Evolutionary conservation across 768 basidiomycete genomes (phyloP).

Genomic region (Candolleomyces eurysporus): DNA sequence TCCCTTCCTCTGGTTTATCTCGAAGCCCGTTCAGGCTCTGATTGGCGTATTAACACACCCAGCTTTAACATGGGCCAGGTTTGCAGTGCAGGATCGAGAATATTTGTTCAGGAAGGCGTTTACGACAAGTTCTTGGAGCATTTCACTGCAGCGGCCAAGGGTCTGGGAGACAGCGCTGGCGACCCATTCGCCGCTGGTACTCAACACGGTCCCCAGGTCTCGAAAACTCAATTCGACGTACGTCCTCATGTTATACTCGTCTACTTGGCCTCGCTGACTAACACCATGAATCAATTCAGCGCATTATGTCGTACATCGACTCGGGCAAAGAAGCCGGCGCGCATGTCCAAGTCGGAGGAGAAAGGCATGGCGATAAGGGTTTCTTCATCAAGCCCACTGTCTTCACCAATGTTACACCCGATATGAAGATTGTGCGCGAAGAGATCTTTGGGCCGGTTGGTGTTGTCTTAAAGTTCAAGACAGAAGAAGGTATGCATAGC

Average conservation of each 20-base stretch:
- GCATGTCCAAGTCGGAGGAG: conserved; percentile 58
- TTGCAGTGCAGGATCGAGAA: conserved; percentile 79
- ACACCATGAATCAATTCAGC: conserved; percentile 34
- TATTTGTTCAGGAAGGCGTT: conserved; percentile 75
- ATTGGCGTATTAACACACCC: neutral
- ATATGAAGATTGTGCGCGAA: conserved; percentile 67
- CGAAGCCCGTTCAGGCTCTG: too few species aligned
- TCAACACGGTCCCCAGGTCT: conserved; percentile 72
- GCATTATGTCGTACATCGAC: conserved; percentile 77
- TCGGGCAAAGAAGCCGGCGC: conserved; percentile 72
- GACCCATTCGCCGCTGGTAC: conserved; percentile 57
- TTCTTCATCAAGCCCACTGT: conserved; percentile 73
- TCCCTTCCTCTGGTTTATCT: neutral
- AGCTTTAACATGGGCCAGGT: conserved; percentile 53
- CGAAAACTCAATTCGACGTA: conserved; percentile 64
- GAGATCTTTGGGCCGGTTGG: conserved; percentile 81
- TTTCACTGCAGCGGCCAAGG: conserved; percentile 51
- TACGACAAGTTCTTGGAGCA: conserved; percentile 72
- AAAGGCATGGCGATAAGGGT: conserved; percentile 55
- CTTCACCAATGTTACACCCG: conserved; percentile 57
- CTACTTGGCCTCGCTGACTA: neutral
- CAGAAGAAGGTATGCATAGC: conserved; percentile 18
- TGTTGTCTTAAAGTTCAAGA: conserved; percentile 67
- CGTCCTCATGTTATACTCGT: conserved; percentile 17
- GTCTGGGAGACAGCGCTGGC: conserved; percentile 50